These are phyloP conservation scores for Rhododendron ovatum DNA, from an alignment of 148 eudicot genomes.

Conservation along the genomic window DNA sequence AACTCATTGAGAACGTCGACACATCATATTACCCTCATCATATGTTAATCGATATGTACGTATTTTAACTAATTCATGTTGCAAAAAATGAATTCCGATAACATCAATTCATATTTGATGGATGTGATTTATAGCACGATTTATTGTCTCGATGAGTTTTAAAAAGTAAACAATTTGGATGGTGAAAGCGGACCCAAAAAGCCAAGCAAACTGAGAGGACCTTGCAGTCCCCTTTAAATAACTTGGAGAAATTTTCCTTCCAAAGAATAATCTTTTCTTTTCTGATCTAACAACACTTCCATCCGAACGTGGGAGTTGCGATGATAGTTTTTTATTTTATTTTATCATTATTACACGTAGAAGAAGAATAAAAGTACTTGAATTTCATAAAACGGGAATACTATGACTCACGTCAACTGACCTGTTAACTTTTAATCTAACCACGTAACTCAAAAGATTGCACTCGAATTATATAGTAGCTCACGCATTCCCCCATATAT, in stretches of 20 bases:
- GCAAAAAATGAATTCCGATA: not conserved
- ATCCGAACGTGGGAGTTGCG: too few species aligned
- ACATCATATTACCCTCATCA: not conserved
- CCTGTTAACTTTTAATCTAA: too few species aligned
- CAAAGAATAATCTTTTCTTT: too few species aligned
- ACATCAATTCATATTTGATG: not conserved
- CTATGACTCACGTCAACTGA: too few species aligned
- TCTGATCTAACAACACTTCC: too few species aligned
- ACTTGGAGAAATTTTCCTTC: not conserved
- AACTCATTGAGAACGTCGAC: not conserved
- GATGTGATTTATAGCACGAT: not conserved
- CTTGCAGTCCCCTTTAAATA: not conserved
- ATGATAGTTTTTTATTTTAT: too few species aligned
- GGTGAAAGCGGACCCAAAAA: not conserved
- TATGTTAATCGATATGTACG: not conserved
- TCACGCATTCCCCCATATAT: too few species aligned
- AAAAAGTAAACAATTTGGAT: not conserved
- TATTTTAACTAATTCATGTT: not conserved
- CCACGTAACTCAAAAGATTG: too few species aligned
- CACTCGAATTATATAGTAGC: too few species aligned
- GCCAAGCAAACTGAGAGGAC: not conserved
- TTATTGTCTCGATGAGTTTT: not conserved
- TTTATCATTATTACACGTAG: too few species aligned
- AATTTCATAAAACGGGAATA: too few species aligned
- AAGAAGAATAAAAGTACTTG: too few species aligned